Evolutionary conservation across 2,329 filamentous ascomycete species (phyloP).

Genomic region (Colletotrichum theobromicola): DNA sequence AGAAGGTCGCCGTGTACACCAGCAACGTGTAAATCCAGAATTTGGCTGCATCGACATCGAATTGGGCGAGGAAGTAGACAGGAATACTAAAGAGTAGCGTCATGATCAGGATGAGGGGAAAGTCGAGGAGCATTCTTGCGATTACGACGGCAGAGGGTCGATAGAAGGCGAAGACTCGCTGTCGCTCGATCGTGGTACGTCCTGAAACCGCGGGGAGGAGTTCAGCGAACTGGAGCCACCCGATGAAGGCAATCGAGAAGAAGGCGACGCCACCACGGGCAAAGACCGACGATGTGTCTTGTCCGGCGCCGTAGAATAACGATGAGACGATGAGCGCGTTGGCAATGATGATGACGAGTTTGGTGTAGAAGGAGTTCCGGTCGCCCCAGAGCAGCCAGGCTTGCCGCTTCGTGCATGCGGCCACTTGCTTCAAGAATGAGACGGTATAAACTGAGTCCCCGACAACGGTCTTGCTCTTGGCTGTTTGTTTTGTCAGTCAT

Average conservation of each 20-base stretch:
- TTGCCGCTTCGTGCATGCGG: constrained; percentile 72
- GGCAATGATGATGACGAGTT: constrained; percentile 78
- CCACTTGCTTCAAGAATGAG: constrained; percentile 73
- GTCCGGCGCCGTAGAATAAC: constrained; percentile 73
- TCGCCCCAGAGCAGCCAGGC: constrained; percentile 82
- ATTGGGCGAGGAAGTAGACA: constrained; percentile 14
- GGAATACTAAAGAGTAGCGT: constrained; percentile 9
- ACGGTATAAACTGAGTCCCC: constrained; percentile 80
- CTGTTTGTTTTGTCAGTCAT: constrained; percentile 20
- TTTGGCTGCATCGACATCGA: constrained; percentile 18
- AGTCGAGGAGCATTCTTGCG: constrained; percentile 5
- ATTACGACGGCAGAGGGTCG: constrained; percentile 19
- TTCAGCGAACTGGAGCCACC: constrained; percentile 22
- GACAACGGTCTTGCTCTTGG: constrained; percentile 70
- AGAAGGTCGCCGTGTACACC: constrained; percentile 16
- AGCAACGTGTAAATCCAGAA: constrained; percentile 19
- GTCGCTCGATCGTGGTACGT: constrained; percentile 16
- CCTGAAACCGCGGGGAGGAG: constrained; percentile 10
- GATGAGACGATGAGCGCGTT: constrained; percentile 78
- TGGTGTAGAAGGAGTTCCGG: constrained; percentile 76
- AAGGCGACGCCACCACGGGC: not conserved
- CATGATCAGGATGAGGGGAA: constrained; percentile 15
- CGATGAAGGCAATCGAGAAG: constrained; percentile 22
- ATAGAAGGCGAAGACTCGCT: constrained; percentile 17
- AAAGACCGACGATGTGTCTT: constrained; percentile 22